Evolutionary conservation across 345 rosid species (phyloP).

Genomic region (Syzygium aqueum): DNA sequence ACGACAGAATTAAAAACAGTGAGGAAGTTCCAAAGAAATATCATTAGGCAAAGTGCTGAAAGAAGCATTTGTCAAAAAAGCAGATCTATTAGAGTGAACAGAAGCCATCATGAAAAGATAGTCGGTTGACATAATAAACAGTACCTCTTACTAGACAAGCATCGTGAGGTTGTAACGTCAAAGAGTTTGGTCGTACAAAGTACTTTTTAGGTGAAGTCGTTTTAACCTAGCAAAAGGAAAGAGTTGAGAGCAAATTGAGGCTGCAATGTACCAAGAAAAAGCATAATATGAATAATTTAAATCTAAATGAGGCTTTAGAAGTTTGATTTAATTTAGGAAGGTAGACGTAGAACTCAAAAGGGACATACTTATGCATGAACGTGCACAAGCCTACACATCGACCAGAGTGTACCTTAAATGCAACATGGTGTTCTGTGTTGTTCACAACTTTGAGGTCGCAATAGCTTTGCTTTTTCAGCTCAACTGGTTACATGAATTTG

Average conservation of each 20-base stretch:
- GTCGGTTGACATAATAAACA: not conserved
- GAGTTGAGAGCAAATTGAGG: not conserved
- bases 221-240: conserved; percentile 52
- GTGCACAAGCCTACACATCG: not conserved
- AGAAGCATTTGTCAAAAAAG: not conserved
- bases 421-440: conserved; percentile 71
- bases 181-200: conserved; percentile 92
- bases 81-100: not conserved
- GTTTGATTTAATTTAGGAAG: not conserved
- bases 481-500: conserved; percentile 32
- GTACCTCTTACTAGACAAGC: conserved; percentile 67
- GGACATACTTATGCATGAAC: not conserved
- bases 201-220: conserved; percentile 97
- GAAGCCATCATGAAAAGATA: not conserved
- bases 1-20: not conserved
- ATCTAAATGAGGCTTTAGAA: not conserved
- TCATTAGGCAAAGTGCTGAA: not conserved
- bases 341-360: not conserved
- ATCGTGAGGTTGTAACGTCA: conserved; percentile 78
- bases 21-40: not conserved
- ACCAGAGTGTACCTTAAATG: conserved; percentile 51
- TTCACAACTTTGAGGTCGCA: conserved; percentile 69
- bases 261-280: not conserved
- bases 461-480: conserved; percentile 54
- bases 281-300: not conserved